Base-by-base conservation (phyloP, 1,284 basidiomycete genomes). In the Paramarasmius palmivorus region DNA sequence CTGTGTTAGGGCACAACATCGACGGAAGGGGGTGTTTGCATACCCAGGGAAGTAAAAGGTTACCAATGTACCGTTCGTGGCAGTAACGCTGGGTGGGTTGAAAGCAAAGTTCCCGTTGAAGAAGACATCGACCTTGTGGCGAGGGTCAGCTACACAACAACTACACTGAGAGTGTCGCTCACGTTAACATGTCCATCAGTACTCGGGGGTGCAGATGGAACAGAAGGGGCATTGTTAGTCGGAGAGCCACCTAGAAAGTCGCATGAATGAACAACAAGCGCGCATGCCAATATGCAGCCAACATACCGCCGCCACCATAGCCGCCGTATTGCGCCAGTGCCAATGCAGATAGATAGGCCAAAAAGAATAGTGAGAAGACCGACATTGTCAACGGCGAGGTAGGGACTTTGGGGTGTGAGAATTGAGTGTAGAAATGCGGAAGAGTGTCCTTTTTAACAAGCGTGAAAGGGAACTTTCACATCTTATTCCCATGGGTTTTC, bases 21-120 rank as follows among this genome's bases (percentile, higher is more conserved):
- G 36, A 25, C 26, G 19, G 49, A 15, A 52, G 34, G 47, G 26
- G 38, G 32, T 19, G 22, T 23, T 6, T 4, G 6, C 22, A 20
- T 60, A 81, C 81, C 61, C 63, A 1, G 78, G 75, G 72, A 83
- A 79, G 61, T 65, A 78, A 69, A 83, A 84, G 3, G 78, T 82
- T 25, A 83, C 74, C 2, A 70, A 52, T 12, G 77, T 78, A 22
- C 77, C 78, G 35, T 76, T 74, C 2, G 70, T 37, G 0, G 82
- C 82, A n/a, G 65, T 75, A 58, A 83, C 60, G 59, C 78, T 78
- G 29, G 64, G 40, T 2, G 81, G 81, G 50, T 61, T 65, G 69
- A 75, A 84, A 7, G 65, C 57, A 58, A 80, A 76, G 15, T 60
- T 57, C 2, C 65, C 69, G n/a, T 70, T 61, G 38, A 70, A 58